Evolutionary conservation across 306 rosid genomes (phyloP).

Genomic region (Cucurbita moschata): DNA sequence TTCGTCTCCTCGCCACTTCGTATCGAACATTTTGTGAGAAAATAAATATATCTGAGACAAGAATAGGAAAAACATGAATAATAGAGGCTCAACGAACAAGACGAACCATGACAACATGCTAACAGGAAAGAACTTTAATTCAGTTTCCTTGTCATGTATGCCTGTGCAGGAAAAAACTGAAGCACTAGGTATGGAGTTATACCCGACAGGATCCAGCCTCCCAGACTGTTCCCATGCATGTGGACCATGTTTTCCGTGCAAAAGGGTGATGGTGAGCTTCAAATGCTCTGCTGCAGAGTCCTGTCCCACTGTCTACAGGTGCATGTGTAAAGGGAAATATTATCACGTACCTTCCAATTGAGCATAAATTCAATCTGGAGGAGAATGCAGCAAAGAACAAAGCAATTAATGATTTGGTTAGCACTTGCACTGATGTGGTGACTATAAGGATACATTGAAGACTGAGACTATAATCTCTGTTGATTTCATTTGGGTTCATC

Average conservation of each 20-base stretch:
- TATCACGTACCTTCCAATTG: conserved; percentile 85
- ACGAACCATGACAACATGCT: not conserved
- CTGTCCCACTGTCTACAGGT: conserved; percentile 75
- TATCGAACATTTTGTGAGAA: not conserved
- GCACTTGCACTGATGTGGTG: not conserved
- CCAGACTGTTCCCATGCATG: conserved; percentile 96
- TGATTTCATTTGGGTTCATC: not conserved
- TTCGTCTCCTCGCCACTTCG: not conserved
- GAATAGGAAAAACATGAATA: not conserved
- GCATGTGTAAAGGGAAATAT: conserved; percentile 75
- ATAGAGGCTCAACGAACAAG: not conserved
- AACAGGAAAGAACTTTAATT: not conserved
- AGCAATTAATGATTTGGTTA: not conserved
- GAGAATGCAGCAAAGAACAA: not conserved
- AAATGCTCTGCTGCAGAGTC: conserved; percentile 73
- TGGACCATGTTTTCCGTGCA: conserved; percentile 88
- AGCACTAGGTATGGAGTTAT: conserved; percentile 37
- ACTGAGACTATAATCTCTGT: not conserved
- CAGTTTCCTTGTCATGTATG: not conserved
- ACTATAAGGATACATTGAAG: not conserved
- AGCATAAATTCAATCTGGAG: conserved; percentile 7
- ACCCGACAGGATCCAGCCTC: conserved; percentile 59
- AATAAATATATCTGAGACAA: not conserved
- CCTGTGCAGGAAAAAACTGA: conserved; percentile 22
- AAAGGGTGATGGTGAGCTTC: conserved; percentile 86